phyloP scores from a whole-genome alignment of 2,329 filamentous ascomycete species.

The Fusarium musae region DNA sequence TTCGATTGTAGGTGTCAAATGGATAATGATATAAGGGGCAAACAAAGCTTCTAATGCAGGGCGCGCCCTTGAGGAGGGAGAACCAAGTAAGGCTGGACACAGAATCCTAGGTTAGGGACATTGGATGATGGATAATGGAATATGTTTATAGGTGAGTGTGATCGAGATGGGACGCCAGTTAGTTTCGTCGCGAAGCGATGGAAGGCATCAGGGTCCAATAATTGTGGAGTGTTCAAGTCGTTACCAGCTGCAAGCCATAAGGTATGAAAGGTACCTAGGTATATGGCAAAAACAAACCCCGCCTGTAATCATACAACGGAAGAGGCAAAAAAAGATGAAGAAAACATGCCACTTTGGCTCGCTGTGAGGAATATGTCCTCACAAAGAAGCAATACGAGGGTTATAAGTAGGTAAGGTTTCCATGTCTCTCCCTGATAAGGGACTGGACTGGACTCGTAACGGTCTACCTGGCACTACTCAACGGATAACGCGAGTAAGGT shows the following conservation, averaged over 20 bases:
- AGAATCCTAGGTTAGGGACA: background rate
- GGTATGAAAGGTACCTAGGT: background rate
- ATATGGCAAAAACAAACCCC: background rate
- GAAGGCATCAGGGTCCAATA: constrained; percentile 19
- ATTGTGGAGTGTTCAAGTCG: constrained; percentile 12
- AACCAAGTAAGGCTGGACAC: background rate
- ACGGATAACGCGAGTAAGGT: constrained; percentile 23
- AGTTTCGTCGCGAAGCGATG: constrained; percentile 4
- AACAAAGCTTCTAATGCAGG: background rate
- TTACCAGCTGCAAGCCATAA: background rate
- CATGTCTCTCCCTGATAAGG: background rate
- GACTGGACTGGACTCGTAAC: background rate
- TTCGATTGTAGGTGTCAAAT: constrained; percentile 2
- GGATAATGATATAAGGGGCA: background rate
- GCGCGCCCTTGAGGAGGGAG: background rate
- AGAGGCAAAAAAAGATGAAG: background rate
- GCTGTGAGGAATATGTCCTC: background rate
- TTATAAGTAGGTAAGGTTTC: constrained; percentile 6
- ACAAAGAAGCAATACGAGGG: background rate
- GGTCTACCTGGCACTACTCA: background rate
- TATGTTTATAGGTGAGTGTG: background rate
- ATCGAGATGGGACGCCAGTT: background rate
- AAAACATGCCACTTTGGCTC: background rate
- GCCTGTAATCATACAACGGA: background rate
- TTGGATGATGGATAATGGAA: background rate